Conservation (phyloP, 352 stramenopile species). For the Phytopythium litorale region DNA sequence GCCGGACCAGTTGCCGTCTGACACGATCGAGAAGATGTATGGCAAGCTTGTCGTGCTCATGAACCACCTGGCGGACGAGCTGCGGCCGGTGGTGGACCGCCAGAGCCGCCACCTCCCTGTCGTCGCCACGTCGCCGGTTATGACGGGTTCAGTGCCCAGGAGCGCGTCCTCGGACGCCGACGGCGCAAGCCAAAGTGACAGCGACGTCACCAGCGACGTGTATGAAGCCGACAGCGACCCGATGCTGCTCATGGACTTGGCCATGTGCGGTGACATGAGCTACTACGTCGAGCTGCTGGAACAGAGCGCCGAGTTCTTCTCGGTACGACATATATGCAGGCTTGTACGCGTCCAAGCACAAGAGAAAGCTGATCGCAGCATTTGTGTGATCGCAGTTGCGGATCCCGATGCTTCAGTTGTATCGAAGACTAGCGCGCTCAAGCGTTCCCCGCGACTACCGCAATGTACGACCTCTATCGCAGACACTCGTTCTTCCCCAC, state of each 20-base stretch:
- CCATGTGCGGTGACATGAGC: conserved; percentile 53
- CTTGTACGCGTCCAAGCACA: not conserved
- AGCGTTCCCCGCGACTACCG: conserved; percentile 50
- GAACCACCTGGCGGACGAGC: conserved; percentile 52
- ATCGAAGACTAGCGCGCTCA: conserved; percentile 52
- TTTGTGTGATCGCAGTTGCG: conserved; percentile 37
- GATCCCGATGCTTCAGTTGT: conserved; percentile 66
- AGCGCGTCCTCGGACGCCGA: not conserved
- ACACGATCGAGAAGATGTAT: conserved; percentile 65
- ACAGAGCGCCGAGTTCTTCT: conserved; percentile 75
- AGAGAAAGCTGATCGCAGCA: not conserved
- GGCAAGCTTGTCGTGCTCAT: conserved; percentile 52
- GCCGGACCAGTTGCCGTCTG: conserved; percentile 35
- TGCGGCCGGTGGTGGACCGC: conserved; percentile 40
- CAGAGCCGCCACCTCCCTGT: conserved; percentile 28
- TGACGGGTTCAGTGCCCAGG: conserved; percentile 7
- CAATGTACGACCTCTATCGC: conserved; percentile 19
- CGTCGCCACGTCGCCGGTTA: conserved; percentile 12
- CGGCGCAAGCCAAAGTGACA: conserved; percentile 1
- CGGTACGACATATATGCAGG: conserved; percentile 22
- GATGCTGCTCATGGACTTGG: conserved; percentile 28
- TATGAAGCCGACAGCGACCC: conserved; percentile 13
- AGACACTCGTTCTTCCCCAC: conserved; percentile 3
- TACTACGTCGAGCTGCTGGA: conserved; percentile 75
- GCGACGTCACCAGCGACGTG: conserved; percentile 15